Evolutionary conservation across 2,329 filamentous ascomycete species (phyloP).

Genomic region (Fusarium vanettenii): DNA sequence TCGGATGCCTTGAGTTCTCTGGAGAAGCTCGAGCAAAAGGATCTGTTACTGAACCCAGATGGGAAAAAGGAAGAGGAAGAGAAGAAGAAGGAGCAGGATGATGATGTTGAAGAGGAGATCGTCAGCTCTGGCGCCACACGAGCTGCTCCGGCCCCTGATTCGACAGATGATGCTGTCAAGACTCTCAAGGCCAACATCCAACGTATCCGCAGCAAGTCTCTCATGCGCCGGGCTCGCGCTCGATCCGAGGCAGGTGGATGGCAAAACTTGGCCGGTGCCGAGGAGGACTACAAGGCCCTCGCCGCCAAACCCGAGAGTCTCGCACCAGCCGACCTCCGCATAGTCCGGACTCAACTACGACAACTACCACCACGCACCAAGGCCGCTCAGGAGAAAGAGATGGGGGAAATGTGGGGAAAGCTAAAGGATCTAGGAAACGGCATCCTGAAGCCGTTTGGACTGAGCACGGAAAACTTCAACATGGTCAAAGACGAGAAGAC

Average conservation of each 20-base stretch:
- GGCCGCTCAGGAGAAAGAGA: conserved; percentile 85
- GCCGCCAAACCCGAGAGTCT: conserved; percentile 64
- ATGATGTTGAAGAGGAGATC: conserved; percentile 66
- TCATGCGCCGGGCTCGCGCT: conserved; percentile 82
- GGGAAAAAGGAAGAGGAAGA: conserved; percentile 54
- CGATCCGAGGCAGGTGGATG: conserved; percentile 79
- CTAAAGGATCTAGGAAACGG: conserved; percentile 93
- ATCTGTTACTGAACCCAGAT: conserved; percentile 45
- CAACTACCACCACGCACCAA: conserved; percentile 77
- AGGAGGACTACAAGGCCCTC: conserved; percentile 82
- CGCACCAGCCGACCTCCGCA: conserved; percentile 71
- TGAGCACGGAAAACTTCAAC: conserved; percentile 94
- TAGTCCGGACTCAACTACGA: conserved; percentile 74
- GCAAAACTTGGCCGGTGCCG: conserved; percentile 81
- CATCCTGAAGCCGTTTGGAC: conserved; percentile 89
- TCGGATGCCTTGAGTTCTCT: conserved; percentile 78
- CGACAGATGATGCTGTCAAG: conserved; percentile 30
- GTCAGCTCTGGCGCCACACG: conserved; percentile 68
- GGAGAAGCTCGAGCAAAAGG: conserved; percentile 65
- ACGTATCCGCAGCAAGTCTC: conserved; percentile 83
- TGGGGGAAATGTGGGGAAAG: conserved; percentile 98
- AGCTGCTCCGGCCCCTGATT: conserved; percentile 54
- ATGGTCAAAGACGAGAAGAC: conserved; percentile 91
- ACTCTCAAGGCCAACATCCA: conserved; percentile 69
- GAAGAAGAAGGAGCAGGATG: conserved; percentile 47